These are phyloP conservation scores for Poterioochromonas sp. DNA, from an alignment of 352 stramenopile genomes.

Conservation along the genomic window DNA sequence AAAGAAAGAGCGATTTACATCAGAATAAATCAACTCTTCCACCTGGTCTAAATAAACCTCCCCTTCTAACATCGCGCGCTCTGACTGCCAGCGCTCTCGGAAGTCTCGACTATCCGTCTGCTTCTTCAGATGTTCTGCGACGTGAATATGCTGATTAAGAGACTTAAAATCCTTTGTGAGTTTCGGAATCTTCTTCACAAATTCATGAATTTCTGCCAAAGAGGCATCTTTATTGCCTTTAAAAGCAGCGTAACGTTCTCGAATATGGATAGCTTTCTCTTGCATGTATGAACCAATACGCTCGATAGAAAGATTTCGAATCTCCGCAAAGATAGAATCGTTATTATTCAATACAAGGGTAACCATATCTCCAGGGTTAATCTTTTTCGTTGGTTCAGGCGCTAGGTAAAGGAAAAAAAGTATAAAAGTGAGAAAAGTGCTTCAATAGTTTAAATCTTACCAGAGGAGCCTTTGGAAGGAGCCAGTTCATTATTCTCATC, in stretches of 20 bases:
- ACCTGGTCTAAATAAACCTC: conserved; percentile 86
- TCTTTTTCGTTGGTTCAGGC: background rate
- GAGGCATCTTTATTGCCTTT: conserved; percentile 78
- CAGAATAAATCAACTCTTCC: conserved; percentile 84
- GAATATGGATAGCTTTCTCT: conserved; percentile 75
- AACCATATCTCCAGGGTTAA: conserved; percentile 57
- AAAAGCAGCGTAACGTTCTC: conserved; percentile 68
- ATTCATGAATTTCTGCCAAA: conserved; percentile 93
- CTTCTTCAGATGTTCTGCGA: conserved; percentile 88
- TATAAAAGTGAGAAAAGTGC: background rate
- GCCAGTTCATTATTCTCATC: too few relatives aligned
- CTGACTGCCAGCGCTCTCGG: conserved; percentile 82
- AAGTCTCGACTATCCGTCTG: conserved; percentile 82
- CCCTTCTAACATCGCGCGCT: conserved; percentile 88
- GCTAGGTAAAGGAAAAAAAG: background rate
- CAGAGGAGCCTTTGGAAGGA: too few relatives aligned
- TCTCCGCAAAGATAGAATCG: conserved; percentile 86
- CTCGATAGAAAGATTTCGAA: conserved; percentile 91
- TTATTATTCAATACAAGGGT: conserved; percentile 84
- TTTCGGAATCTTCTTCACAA: conserved; percentile 92
- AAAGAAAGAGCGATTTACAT: conserved; percentile 60
- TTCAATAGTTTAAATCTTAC: conserved; percentile 35
- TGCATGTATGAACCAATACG: conserved; percentile 75
- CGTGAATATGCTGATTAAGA: conserved; percentile 80
- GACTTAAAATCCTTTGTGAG: conserved; percentile 46